A percentile compares a stretch with the other conserved stretches of the same genome.
These are phyloP conservation scores for Pythium vanterpoolii DNA, from an alignment of 352 stramenopile genomes.

Conservation along the genomic window DNA sequence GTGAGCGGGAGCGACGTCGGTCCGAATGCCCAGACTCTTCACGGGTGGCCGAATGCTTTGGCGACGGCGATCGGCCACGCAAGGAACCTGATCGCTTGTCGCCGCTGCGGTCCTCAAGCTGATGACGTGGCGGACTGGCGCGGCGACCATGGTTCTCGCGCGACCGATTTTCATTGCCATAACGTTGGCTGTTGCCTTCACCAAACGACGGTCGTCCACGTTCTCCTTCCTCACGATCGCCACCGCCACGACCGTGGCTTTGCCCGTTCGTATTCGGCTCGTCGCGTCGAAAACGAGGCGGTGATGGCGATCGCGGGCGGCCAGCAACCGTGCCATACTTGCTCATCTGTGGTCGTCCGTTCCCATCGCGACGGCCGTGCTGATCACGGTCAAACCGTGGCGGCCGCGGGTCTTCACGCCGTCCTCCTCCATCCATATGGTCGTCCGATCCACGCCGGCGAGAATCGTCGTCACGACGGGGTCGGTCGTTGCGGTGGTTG, in stretches of 20 bases:
- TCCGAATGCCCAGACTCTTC: not conserved
- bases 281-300: not conserved
- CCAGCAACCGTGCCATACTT: constrained; percentile 16
- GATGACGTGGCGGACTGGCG: not conserved
- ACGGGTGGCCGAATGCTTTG: not conserved
- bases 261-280: not conserved
- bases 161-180: constrained; percentile 4
- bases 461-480: not conserved
- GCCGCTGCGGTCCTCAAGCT: not conserved
- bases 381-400: not conserved
- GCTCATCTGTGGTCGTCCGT: not conserved
- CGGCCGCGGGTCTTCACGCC: not conserved
- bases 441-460: not conserved
- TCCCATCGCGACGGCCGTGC: not conserved
- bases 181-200: not conserved
- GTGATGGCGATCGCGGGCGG: not conserved
- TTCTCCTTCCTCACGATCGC: not conserved
- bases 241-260: not conserved
- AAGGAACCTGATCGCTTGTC: not conserved
- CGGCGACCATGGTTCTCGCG: not conserved
- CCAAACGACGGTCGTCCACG: not conserved
- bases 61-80: constrained; percentile 2
- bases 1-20: constrained; percentile 4
- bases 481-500: not conserved
- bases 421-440: too few species aligned